Evolutionary conservation across 257 asterid genomes (phyloP).

Genomic region (Hygrophila difformis): DNA sequence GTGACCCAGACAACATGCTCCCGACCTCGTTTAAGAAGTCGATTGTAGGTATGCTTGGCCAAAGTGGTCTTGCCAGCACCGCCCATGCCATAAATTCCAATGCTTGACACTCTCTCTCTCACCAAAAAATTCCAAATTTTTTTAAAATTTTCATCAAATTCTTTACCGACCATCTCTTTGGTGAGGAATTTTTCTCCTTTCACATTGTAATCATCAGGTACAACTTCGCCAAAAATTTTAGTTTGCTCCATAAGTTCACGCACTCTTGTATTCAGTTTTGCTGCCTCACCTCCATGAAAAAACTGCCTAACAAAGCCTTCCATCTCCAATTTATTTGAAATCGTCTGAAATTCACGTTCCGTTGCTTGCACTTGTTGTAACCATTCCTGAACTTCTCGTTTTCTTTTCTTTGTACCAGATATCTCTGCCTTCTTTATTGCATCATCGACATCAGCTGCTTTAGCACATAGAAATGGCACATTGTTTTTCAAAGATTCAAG

Average conservation of each 20-base stretch:
- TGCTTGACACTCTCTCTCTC: background rate
- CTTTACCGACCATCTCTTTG: slow-evolving; percentile 6
- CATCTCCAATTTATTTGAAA: background rate
- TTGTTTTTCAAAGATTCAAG: too few species aligned
- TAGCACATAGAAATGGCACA: background rate
- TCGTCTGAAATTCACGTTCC: background rate
- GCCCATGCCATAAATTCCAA: slow-evolving; percentile 20
- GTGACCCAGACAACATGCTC: slow-evolving; percentile 4
- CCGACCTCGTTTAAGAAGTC: background rate
- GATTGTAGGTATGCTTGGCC: slow-evolving; percentile 4
- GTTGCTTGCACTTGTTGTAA: background rate
- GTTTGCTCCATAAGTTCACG: slow-evolving; percentile 1
- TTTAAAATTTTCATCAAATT: slow-evolving; percentile 6
- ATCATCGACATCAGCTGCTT: background rate
- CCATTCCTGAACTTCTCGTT: slow-evolving; percentile 3
- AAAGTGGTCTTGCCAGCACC: slow-evolving; percentile 20
- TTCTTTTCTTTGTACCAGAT: background rate
- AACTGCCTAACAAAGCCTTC: background rate
- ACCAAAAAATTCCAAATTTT: slow-evolving; percentile 10
- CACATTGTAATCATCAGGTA: background rate
- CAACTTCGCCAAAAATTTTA: background rate
- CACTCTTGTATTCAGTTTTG: background rate
- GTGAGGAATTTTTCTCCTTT: slow-evolving; percentile 4
- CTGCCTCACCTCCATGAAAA: background rate
- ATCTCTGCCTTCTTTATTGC: background rate